Conservation (phyloP, 257 asterid genomes). For the Fraxinus cuspidata region DNA sequence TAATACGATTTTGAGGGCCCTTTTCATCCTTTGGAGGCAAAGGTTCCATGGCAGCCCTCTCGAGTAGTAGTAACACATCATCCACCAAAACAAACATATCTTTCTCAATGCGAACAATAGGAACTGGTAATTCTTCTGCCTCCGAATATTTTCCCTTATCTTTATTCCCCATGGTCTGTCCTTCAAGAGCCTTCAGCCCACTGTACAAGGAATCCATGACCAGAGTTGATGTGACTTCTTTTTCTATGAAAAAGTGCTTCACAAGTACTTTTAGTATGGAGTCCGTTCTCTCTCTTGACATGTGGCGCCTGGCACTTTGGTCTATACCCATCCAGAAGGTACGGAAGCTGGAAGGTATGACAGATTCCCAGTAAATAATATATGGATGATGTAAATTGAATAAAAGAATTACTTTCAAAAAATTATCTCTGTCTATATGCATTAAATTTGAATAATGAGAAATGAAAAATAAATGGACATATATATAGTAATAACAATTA, state of each 20-base stretch:
- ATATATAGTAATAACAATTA: not conserved
- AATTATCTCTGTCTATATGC: not conserved
- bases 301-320: conserved; percentile 54
- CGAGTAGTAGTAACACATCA: conserved; percentile 80
- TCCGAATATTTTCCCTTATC: conserved; percentile 55
- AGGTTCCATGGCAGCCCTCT: conserved; percentile 87
- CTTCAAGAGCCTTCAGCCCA: conserved; percentile 91
- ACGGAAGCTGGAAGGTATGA: conserved; percentile 65
- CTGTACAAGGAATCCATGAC: conserved; percentile 95
- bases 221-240: conserved; percentile 93
- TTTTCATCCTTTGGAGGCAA: conserved; percentile 96
- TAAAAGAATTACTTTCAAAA: not conserved
- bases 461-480: not conserved
- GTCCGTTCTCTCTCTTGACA: conserved; percentile 77
- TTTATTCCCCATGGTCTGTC: conserved; percentile 66
- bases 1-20: conserved; percentile 63
- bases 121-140: conserved; percentile 58
- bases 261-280: conserved; percentile 74
- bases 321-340: conserved; percentile 87
- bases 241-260: conserved; percentile 85
- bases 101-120: conserved; percentile 67
- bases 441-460: not conserved
- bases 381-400: not conserved
- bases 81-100: conserved; percentile 77
- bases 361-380: conserved; percentile 27